These are phyloP conservation scores for Pythium scleroteichum DNA, from an alignment of 352 stramenopile genomes.

Conservation along the genomic window DNA sequence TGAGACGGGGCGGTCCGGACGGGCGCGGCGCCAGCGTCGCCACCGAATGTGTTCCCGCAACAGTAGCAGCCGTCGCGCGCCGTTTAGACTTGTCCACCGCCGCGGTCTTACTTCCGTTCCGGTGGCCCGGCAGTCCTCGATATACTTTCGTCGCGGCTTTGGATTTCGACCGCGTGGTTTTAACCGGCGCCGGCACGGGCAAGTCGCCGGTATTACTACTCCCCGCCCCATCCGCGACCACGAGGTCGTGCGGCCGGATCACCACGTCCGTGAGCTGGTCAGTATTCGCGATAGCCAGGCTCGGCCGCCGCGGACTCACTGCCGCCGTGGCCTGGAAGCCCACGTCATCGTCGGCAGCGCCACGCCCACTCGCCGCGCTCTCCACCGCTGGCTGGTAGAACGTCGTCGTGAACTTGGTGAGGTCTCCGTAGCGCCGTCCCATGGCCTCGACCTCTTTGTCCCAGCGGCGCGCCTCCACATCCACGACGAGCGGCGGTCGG, in stretches of 20 bases:
- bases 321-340: not conserved
- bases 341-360: conserved; percentile 5
- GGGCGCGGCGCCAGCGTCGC: conserved; percentile 15
- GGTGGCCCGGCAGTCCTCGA: conserved; percentile 16
- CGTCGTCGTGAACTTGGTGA: conserved; percentile 30
- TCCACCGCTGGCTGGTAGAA: conserved; percentile 25
- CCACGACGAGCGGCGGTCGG: not conserved
- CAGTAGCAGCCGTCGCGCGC: not conserved
- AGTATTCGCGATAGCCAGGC: not conserved
- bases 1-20: conserved; percentile 2
- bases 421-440: conserved; percentile 53
- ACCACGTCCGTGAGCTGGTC: conserved; percentile 23
- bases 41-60: too few species aligned
- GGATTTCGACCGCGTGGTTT: conserved; percentile 10
- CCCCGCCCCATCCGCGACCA: not conserved
- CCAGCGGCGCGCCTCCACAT: conserved; percentile 28
- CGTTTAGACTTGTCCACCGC: conserved; percentile 13
- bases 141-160: conserved; percentile 10
- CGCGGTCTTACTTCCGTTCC: conserved; percentile 8
- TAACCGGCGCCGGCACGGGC: conserved; percentile 5
- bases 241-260: conserved; percentile 12
- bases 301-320: conserved; percentile 8
- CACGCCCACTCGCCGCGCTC: not conserved
- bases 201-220: not conserved
- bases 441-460: conserved; percentile 56